phyloP scores from a whole-genome alignment of 176 grass and related monocot species.

The sorghum (Sorghum bicolor) region DNA sequence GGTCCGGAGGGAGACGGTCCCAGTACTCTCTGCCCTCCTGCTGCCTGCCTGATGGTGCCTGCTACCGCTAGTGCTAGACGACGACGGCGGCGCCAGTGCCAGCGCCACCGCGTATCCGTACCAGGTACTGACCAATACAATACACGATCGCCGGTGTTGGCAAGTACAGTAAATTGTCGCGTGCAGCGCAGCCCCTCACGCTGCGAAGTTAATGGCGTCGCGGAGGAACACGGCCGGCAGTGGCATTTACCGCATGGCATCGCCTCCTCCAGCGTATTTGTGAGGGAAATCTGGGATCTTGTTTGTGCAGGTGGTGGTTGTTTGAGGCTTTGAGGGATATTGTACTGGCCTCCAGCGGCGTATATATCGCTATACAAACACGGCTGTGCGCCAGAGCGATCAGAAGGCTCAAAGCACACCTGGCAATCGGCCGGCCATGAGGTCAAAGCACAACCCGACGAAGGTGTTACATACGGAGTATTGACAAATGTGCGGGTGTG shows the following conservation, averaged over 20 bases:
- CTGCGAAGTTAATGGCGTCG: slow-evolving; percentile 6
- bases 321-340: neutral
- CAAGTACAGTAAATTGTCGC: slow-evolving; percentile 29
- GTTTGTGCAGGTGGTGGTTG: neutral
- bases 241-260: neutral
- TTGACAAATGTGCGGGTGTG: too few relatives aligned
- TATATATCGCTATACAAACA: too few relatives aligned
- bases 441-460: too few relatives aligned
- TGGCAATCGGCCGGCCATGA: too few relatives aligned
- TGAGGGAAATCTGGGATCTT: neutral
- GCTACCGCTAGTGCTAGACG: neutral
- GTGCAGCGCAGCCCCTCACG: neutral
- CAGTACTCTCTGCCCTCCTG: neutral
- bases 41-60: neutral
- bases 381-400: too few relatives aligned
- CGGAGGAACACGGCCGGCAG: slow-evolving; percentile 3
- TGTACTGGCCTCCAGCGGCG: neutral
- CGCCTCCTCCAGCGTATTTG: neutral
- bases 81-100: neutral
- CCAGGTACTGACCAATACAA: neutral
- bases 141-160: neutral
- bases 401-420: too few relatives aligned
- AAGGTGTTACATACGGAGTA: too few relatives aligned
- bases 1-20: neutral
- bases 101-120: neutral